Evolutionary conservation across 2,329 filamentous ascomycete genomes (phyloP), one percentile per base, ranked within the genome.

Genomic region (Pestalotiopsis sp.): DNA sequence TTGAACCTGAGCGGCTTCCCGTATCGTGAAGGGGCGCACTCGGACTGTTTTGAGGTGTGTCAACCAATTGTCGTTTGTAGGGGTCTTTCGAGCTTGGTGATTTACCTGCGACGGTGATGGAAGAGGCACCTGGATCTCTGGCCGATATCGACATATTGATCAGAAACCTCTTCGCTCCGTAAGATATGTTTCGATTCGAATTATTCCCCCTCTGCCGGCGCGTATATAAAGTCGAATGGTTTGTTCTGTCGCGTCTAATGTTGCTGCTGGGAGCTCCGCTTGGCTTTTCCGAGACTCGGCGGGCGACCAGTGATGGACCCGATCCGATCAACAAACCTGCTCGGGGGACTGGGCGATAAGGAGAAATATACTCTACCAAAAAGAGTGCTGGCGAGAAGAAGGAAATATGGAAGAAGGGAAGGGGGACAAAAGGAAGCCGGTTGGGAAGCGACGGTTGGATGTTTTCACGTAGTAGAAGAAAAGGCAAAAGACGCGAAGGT

Each of bases 1-100:
- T 65, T 90, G 86, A 85, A 99, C 84, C 83, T 98, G 95, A 56
- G 96, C 96, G 74, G 96, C 96, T 86, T 99, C 96, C 83, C 94
- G 88, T 74, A 98, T 98, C 12, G 90, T 92, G 75, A 92, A 92
- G 5, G 90, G 90, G 74, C 90, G 88, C 73, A 92, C 90, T 77
- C 90, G 89, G 71, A 92, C 90, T 91, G 74, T 23, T 41, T 56
- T 20, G n/a, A 72, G 81, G 68, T 84, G 78, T 70, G 70, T 69
- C 68, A 66, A 23, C 63, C 14, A 7, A 25, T 61, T n/a, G 61
- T 38, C 25, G 17, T 27, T 38, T 64, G 23, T 13, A 31, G 58
- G 36, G 25, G 11, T 25, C 23, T 36, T 27, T 56, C 13, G 11
- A 56, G 20, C 38, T 23, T 7, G 25, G 59, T 27, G 67, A 66